Evolutionary conservation across 208 protist species (phyloP).

Genomic region (Trypanosoma brucei): DNA sequence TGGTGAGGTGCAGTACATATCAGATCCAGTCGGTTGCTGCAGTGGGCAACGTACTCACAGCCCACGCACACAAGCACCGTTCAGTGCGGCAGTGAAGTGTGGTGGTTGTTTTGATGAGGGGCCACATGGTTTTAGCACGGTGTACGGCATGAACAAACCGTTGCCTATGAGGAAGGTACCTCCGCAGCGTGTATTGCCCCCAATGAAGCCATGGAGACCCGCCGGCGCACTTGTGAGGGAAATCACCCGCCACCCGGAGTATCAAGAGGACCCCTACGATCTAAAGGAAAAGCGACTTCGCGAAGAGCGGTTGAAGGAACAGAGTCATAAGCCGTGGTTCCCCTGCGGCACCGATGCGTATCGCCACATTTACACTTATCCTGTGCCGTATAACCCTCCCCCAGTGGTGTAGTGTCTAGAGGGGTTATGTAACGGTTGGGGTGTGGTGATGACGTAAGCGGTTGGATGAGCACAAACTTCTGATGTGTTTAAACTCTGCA

Average conservation of each 20-base stretch:
- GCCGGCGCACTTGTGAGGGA: conserved; percentile 65
- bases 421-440: too few relatives aligned
- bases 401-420: conserved; percentile 26
- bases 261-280: conserved; percentile 87
- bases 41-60: conserved; percentile 27
- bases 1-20: conserved; percentile 81
- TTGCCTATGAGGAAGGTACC: conserved; percentile 55
- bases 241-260: conserved; percentile 72
- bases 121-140: conserved; percentile 68
- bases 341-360: conserved; percentile 73
- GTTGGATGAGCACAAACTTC: too few relatives aligned
- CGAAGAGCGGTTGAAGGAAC: conserved; percentile 54
- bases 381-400: conserved; percentile 66
- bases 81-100: conserved; percentile 51
- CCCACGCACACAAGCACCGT: conserved; percentile 30
- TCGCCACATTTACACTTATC: conserved; percentile 74
- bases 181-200: conserved; percentile 17
- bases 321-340: conserved; percentile 66
- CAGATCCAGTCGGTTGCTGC: conserved; percentile 52
- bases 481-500: too few relatives aligned
- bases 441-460: too few relatives aligned
- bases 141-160: conserved; percentile 72
- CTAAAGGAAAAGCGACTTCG: conserved; percentile 72
- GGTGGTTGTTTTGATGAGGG: conserved; percentile 78
- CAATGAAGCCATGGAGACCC: conserved; percentile 61